phyloP scores from a whole-genome alignment of 441 rosid genomes.

The Brassica hybrid region DNA sequence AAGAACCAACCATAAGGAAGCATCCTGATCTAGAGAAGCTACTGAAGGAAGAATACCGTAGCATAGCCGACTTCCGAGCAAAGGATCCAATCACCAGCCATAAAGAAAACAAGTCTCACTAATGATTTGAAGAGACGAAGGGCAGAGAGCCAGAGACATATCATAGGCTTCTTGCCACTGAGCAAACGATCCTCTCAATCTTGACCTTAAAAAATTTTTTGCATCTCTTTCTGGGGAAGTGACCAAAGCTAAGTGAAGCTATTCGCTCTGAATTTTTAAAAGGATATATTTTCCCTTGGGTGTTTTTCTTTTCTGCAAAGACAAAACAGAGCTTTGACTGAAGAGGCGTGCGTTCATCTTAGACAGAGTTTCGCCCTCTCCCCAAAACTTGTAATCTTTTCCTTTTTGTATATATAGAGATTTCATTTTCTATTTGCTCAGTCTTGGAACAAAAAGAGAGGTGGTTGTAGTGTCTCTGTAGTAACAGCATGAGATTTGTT shows the following conservation, averaged over 20 bases:
- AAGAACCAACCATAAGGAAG: constrained; percentile 59
- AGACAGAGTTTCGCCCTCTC: constrained; percentile 27
- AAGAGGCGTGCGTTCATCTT: constrained; percentile 5
- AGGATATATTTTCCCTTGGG: constrained; percentile 31
- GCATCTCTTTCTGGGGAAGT: constrained; percentile 23
- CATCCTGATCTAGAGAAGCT: constrained; percentile 79
- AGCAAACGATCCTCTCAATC: constrained; percentile 25
- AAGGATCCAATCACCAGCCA: constrained; percentile 47
- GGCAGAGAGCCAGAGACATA: constrained; percentile 16
- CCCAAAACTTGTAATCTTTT: constrained; percentile 26
- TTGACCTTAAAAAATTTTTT: constrained; percentile 31
- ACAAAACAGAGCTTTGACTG: constrained; percentile 30
- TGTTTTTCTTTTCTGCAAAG: constrained; percentile 8
- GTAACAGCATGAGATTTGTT: no score
- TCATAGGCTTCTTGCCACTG: constrained; percentile 19
- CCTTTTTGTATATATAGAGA: constrained; percentile 31
- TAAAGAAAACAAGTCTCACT: constrained; percentile 46
- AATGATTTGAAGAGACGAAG: constrained; percentile 16
- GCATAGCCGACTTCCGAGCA: constrained; percentile 75
- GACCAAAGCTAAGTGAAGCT: constrained; percentile 35
- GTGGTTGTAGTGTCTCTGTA: no score
- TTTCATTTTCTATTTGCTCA: constrained; percentile 31
- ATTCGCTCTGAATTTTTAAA: constrained; percentile 28
- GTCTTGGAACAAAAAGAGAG: constrained; percentile 10
- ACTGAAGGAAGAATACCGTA: constrained; percentile 68